These are phyloP conservation scores for Hymenoscyphus linearis DNA, from an alignment of 2,329 filamentous ascomycete species.

Conservation along the genomic window DNA sequence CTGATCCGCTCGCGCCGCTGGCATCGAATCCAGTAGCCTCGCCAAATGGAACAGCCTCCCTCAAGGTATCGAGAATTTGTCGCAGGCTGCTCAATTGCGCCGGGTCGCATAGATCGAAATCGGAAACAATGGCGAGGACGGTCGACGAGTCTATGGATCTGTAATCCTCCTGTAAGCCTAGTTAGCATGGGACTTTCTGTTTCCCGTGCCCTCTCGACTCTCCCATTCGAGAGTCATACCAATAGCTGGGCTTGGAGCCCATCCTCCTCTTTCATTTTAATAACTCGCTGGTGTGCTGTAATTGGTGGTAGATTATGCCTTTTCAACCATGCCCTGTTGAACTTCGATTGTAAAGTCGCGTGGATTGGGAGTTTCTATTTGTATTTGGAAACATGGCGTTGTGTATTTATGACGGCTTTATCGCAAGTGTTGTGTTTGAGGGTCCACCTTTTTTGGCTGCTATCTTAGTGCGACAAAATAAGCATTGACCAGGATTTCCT, in stretches of 20 bases:
- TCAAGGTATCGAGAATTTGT: conserved; percentile 59
- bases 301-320: neutral
- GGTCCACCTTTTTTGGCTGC: neutral
- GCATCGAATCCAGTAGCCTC: conserved; percentile 75
- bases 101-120: conserved; percentile 59
- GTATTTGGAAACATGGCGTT: neutral
- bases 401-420: neutral
- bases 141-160: conserved; percentile 72
- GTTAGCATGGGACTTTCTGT: neutral
- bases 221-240: neutral
- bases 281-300: neutral
- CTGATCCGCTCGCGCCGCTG: conserved; percentile 57
- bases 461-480: neutral
- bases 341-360: neutral
- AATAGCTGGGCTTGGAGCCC: conserved; percentile 4
- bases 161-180: conserved; percentile 49
- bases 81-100: conserved; percentile 49
- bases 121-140: conserved; percentile 68
- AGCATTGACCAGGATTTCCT: neutral
- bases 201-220: neutral
- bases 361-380: neutral
- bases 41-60: conserved; percentile 57
- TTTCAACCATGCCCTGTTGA: neutral
- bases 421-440: neutral
- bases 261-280: conserved; percentile 5